Evolutionary conservation across 257 asterid genomes (phyloP), one percentile per base, ranked within the genome.

Genomic region (Dorcoceras hygrometricum): DNA sequence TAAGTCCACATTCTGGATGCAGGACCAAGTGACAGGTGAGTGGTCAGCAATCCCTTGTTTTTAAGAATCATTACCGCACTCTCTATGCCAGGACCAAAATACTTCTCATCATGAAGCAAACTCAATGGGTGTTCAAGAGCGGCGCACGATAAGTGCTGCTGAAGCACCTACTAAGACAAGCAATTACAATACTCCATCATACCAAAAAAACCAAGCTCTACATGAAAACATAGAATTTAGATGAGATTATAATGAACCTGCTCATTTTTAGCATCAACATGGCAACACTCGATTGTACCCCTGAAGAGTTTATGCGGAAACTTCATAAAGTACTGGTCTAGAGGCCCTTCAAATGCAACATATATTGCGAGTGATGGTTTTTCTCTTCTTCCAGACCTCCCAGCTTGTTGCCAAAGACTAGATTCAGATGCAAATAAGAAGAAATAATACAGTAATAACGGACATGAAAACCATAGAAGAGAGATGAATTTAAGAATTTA

Each of bases 321-420:
- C 77, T 90, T 90, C 97, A 93, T 90, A 78, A 93, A 86, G 80
- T 88, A 90, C 80, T 93, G 99, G 76, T 90, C 97, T 67, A 90
- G 78, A 69, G 99, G 95, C 58, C 95, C 96, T 76, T 90, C 97
- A 81, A 93, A 93, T 77, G 99, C 99, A 63, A 90, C 94, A 77
- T 93, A 93, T 65, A 93, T 77, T 75, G 99, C 89, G 78, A 93
- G 86, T 23, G 99, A 93, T 28, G 89, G 72, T 48, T 80, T 93
- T 74, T 79, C 99, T 82, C 99, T 79, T 77, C 99, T 84, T 59
- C 99, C 99, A 22, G 99, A 84, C 78, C 97, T 86, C 78, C 99
- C 96, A 75, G 96, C 96, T 85, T 93, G 99, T 81, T 93, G 97
- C 97, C 97, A 85, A 59, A 93, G 81, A 81, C 97, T 90, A 67